phyloP scores from a whole-genome alignment of 495 filamentous ascomycete species.

The Hypomontagnella monticulosa region DNA sequence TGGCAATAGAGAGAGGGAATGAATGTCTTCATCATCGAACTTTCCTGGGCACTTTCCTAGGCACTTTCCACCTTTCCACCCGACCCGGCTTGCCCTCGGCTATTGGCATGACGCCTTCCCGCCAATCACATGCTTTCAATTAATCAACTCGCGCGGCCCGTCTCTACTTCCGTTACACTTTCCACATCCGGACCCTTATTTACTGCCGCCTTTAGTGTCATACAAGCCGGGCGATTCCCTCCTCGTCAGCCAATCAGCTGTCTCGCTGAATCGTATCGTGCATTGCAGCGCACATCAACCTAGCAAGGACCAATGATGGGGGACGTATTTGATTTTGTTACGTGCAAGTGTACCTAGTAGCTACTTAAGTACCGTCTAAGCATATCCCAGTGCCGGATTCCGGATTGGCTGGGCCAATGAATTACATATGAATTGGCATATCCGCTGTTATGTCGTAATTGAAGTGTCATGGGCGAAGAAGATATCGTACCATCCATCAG shows the following conservation, averaged over 20 bases:
- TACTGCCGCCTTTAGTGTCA: not conserved
- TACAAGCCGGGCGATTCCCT: slow-evolving; percentile 5
- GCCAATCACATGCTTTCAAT: slow-evolving; percentile 46
- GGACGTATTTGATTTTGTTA: slow-evolving; percentile 24
- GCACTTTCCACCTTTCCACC: slow-evolving; percentile 34
- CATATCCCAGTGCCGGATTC: no score
- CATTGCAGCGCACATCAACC: slow-evolving; percentile 1
- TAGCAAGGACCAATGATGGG: slow-evolving; percentile 15
- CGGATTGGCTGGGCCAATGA: no score
- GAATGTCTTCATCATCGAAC: slow-evolving; percentile 46
- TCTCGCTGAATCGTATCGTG: slow-evolving; percentile 14
- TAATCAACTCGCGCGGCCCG: slow-evolving; percentile 41
- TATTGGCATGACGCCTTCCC: slow-evolving; percentile 35
- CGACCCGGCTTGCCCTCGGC: slow-evolving; percentile 49
- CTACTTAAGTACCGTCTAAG: no score
- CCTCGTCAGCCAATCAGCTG: slow-evolving; percentile 4
- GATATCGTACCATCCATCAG: no score
- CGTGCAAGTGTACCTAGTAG: not conserved
- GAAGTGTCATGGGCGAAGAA: no score
- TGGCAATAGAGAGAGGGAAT: slow-evolving; percentile 28
- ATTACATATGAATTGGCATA: no score
- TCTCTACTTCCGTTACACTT: slow-evolving; percentile 27
- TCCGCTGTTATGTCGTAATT: no score
- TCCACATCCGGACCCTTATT: slow-evolving; percentile 10
- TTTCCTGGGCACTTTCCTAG: slow-evolving; percentile 31